phyloP scores from a whole-genome alignment of 2,329 filamentous ascomycete species.

The Xylaria sp. region DNA sequence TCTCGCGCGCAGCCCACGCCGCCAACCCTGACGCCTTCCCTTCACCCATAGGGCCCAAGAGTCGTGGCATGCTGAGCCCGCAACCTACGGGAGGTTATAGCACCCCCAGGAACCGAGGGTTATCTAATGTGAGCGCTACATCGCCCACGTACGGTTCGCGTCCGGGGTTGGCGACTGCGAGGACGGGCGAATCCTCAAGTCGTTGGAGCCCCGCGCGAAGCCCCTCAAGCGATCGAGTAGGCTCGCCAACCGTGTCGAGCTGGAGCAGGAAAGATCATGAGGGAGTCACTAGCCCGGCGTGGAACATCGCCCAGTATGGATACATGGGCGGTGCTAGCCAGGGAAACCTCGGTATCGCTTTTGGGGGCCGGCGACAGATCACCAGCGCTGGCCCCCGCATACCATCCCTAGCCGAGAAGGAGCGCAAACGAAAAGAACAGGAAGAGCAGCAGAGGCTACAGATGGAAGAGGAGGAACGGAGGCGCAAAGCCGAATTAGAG shows the following conservation, averaged over 20 bases:
- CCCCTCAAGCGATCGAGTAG: slow-evolving; percentile 63
- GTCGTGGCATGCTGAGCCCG: slow-evolving; percentile 70
- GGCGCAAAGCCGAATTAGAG: slow-evolving; percentile 58
- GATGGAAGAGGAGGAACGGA: slow-evolving; percentile 63
- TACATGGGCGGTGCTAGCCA: slow-evolving; percentile 98
- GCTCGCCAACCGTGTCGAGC: slow-evolving; percentile 75
- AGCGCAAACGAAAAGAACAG: slow-evolving; percentile 70
- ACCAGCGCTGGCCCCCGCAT: slow-evolving; percentile 83
- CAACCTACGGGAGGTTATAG: slow-evolving; percentile 71
- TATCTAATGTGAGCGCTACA: slow-evolving; percentile 68
- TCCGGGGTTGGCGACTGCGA: slow-evolving; percentile 57
- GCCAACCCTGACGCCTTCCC: slow-evolving; percentile 80
- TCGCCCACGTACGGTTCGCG: slow-evolving; percentile 61
- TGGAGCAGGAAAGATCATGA: slow-evolving; percentile 92
- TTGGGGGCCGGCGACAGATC: slow-evolving; percentile 92
- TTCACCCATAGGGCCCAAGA: slow-evolving; percentile 78
- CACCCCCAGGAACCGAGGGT: slow-evolving; percentile 61
- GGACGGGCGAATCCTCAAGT: slow-evolving; percentile 67
- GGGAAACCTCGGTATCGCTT: slow-evolving; percentile 91
- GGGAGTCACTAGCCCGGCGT: slow-evolving; percentile 83
- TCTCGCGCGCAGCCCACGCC: slow-evolving; percentile 85
- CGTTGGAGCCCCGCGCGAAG: slow-evolving; percentile 72
- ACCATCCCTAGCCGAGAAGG: slow-evolving; percentile 85
- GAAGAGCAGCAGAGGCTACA: slow-evolving; percentile 67
- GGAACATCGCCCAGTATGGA: slow-evolving; percentile 98